Conservation (phyloP, 495 filamentous ascomycete species). For the Neurospora terricola region DNA sequence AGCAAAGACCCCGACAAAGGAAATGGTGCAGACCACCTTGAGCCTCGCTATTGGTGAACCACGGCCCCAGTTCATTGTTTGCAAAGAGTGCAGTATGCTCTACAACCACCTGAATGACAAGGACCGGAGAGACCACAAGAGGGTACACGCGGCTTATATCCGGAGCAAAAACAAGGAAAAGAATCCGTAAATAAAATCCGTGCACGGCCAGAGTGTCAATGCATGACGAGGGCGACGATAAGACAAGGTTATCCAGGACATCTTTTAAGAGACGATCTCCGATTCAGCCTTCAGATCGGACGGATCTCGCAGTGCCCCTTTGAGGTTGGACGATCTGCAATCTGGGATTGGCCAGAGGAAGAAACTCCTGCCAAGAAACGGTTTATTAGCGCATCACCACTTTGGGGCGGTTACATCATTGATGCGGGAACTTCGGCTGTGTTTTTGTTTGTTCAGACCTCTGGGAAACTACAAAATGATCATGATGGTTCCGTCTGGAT, state of each 20-base stretch:
- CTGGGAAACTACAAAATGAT: neutral
- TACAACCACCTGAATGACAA: conserved; percentile 39
- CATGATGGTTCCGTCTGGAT: neutral
- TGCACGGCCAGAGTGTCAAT: too few species aligned
- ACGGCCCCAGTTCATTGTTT: conserved; percentile 31
- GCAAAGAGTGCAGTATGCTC: conserved; percentile 35
- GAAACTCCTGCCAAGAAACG: neutral
- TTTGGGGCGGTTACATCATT: neutral
- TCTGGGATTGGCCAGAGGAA: neutral
- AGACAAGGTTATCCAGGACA: too few species aligned
- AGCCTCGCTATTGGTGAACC: conserved; percentile 23
- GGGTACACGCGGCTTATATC: conserved; percentile 22
- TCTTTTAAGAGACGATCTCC: neutral
- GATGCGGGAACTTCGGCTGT: neutral
- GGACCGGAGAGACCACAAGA: conserved; percentile 34
- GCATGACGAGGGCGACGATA: too few species aligned
- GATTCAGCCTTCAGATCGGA: neutral
- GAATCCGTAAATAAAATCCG: neutral
- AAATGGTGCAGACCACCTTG: conserved; percentile 34
- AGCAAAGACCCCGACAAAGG: conserved; percentile 12
- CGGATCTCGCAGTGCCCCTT: neutral
- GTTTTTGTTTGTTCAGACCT: neutral
- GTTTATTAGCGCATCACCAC: neutral
- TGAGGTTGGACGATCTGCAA: neutral
- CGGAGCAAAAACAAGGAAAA: conserved; percentile 4